Base-by-base conservation (phyloP, 345 rosid species). In the Lepidium africanum region DNA sequence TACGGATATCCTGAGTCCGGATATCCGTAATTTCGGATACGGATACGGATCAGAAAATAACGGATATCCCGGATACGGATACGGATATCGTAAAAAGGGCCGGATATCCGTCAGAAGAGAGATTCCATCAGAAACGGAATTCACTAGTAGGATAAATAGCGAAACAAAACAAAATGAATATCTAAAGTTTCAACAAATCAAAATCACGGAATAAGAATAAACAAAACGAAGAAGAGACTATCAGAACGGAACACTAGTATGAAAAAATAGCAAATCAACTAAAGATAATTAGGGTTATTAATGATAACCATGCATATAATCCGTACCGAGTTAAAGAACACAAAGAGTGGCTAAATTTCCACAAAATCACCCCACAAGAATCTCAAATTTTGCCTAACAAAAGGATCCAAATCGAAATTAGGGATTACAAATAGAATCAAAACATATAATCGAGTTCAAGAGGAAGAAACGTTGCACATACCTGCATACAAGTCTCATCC, bases 401-500 rank as follows among this genome's bases (percentile, higher is more conserved):
- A 10, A 41, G 39, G 47, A 65, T 51, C 25, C 0, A 5, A 74
- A 7, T 37, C 43, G 46, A 37, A 37, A 45, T 2, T 4, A 37
- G 2, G 0, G 6, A 51, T 17, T 32, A 40, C 0, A 14, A 49
- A 49, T 30, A 21, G 45, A 56, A 54, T 17, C 12, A 12, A 65
- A 54, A 46, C 38, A 54, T 16, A 19, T 2, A 4, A 59, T 3
- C 14, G 19, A 43, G 36, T 9, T 15, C 19, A 9, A 48, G 43
- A 60, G 53, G 13, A 16, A 33, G 63, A 19, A 12, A 21, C 13
- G 35, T 13, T 16, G 42, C 3, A 6, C 13, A 58, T 11, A 91
- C 97, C 97, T 91, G 94, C 97, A 89, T 91, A 64, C 97, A 89
- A 45, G 94, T 91, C 49, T 91, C 97, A 69, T 91, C 97, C 97